These are phyloP conservation scores for Physcomitrium patens DNA, from an alignment of 225 moss, liverwort and hornwort species.

Conservation along the genomic window DNA sequence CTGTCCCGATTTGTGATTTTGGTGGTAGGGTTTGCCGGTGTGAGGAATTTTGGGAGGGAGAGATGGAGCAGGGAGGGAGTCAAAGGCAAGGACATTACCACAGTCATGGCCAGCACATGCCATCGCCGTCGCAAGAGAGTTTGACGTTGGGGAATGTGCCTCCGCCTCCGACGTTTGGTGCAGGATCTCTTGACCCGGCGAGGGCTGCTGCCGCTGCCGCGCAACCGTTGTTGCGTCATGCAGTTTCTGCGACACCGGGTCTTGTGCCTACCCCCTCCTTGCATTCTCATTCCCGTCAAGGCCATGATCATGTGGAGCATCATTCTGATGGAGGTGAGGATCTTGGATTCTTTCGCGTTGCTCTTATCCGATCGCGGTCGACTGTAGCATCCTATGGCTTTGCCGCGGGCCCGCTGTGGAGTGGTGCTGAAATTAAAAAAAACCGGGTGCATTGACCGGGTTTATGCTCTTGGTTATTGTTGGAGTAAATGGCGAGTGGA, in stretches of 20 bases:
- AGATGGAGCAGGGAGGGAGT: conserved; percentile 41
- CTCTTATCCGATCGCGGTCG: conserved; percentile 14
- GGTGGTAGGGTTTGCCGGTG: neutral
- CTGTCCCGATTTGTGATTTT: conserved; percentile 10
- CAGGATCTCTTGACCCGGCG: conserved; percentile 2
- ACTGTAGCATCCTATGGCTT: neutral
- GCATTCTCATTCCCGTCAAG: conserved; percentile 34
- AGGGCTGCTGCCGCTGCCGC: conserved; percentile 9
- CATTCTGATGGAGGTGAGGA: conserved; percentile 47
- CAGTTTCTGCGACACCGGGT: conserved; percentile 26
- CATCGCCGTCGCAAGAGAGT: conserved; percentile 40
- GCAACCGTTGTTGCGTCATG: conserved; percentile 30
- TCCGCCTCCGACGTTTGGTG: conserved; percentile 36
- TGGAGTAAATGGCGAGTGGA: neutral
- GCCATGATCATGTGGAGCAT: conserved; percentile 33
- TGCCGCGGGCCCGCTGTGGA: conserved; percentile 14
- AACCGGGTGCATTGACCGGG: conserved; percentile 1
- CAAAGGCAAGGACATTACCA: conserved; percentile 26
- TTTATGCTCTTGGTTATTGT: neutral
- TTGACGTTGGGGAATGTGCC: conserved; percentile 22
- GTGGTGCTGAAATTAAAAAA: neutral
- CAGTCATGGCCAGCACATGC: conserved; percentile 27
- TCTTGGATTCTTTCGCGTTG: neutral
- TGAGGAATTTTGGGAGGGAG: neutral
- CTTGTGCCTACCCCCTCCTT: conserved; percentile 31